Conservation (phyloP, 2,329 filamentous ascomycete genomes). For the Cryphonectria radicalis region DNA sequence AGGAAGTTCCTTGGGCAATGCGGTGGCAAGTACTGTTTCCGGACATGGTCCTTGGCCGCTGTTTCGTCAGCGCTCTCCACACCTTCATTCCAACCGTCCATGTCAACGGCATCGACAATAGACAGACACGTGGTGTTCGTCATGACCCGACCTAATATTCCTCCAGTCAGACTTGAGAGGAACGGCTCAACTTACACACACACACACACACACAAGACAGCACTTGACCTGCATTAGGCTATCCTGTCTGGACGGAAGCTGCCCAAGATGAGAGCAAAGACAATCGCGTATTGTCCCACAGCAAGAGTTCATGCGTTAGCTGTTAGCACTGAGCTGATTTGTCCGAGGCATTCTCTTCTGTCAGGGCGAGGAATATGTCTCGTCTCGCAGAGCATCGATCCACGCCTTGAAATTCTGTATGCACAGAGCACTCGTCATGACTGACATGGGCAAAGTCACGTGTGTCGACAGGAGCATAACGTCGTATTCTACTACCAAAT, state of each 20-base stretch:
- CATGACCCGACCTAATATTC: not conserved
- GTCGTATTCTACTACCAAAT: not conserved
- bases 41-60: not conserved
- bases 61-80: constrained; percentile 1
- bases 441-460: not conserved
- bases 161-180: not conserved
- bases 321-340: not conserved
- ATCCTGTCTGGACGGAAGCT: not conserved
- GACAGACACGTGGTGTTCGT: constrained; percentile 2
- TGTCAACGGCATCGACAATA: not conserved
- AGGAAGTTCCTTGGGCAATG: constrained; percentile 18
- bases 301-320: not conserved
- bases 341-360: not conserved
- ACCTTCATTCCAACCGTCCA: not conserved
- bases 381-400: not conserved
- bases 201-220: not conserved
- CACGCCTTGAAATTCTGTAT: not conserved
- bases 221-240: not conserved
- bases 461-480: not conserved
- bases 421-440: not conserved
- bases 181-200: not conserved
- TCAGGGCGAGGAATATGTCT: not conserved
- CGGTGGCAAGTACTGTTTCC: constrained; percentile 10
- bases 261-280: not conserved
- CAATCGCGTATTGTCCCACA: not conserved